These are phyloP conservation scores for Penicillium cataractarum DNA, from an alignment of 495 filamentous ascomycete species.

Conservation along the genomic window DNA sequence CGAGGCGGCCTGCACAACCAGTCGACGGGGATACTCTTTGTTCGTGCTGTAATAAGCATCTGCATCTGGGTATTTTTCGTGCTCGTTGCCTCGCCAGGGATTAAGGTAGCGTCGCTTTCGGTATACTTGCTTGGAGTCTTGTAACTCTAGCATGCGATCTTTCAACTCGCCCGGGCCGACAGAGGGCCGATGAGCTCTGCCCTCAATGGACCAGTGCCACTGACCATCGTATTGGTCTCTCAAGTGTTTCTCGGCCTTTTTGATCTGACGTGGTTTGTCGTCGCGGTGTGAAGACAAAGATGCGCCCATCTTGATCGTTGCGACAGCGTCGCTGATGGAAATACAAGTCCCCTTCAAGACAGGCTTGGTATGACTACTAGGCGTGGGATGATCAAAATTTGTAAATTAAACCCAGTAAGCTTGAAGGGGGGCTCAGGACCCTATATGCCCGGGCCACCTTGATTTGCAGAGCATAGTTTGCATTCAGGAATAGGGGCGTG, in stretches of 20 bases:
- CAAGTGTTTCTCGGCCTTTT: not conserved
- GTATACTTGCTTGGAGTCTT: slow-evolving; percentile 2
- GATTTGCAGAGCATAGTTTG: not conserved
- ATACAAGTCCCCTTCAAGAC: not conserved
- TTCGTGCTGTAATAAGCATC: slow-evolving; percentile 21
- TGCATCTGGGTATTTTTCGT: slow-evolving; percentile 16
- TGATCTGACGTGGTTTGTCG: not conserved
- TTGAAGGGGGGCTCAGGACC: not conserved
- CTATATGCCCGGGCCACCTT: not conserved
- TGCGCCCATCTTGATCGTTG: not conserved
- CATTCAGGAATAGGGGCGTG: not conserved
- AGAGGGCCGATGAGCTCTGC: not conserved
- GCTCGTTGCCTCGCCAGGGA: slow-evolving; percentile 11
- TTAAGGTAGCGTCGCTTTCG: slow-evolving; percentile 17
- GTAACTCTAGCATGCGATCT: slow-evolving; percentile 16
- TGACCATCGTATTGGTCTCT: not conserved
- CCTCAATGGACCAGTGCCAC: not conserved
- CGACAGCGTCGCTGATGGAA: not conserved
- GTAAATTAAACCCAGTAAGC: not conserved
- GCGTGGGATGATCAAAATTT: not conserved
- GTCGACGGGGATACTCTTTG: slow-evolving; percentile 18
- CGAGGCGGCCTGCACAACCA: slow-evolving; percentile 18
- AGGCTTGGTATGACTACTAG: not conserved
- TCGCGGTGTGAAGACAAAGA: not conserved
- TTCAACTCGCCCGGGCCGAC: not conserved